A percentile compares a stretch with the other conserved stretches of the same genome.
Conservation (phyloP, 2,329 filamentous ascomycete genomes). For the Pseudodiploospora longispora region DNA sequence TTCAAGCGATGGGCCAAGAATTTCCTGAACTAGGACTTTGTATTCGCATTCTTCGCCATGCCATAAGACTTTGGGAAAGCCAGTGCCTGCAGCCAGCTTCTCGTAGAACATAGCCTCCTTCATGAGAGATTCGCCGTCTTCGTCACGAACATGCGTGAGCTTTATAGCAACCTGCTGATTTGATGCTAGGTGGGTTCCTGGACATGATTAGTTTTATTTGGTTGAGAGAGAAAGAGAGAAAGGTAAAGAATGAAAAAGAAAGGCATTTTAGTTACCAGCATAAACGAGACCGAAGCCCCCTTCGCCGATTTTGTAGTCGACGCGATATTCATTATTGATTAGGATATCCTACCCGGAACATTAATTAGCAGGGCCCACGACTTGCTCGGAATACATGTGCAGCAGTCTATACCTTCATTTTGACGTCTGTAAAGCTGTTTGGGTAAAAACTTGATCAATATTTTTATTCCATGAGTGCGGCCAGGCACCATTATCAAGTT, state of each 20-base stretch:
- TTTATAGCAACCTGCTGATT: slow-evolving; percentile 27
- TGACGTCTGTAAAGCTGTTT: too few species aligned
- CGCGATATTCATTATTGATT: background rate
- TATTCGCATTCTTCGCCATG: slow-evolving; percentile 13
- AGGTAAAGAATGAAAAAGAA: too few species aligned
- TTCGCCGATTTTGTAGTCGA: background rate
- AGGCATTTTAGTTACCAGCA: background rate
- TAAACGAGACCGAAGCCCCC: slow-evolving; percentile 1
- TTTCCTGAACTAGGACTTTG: slow-evolving; percentile 12
- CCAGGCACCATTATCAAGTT: too few species aligned
- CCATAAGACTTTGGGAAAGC: slow-evolving; percentile 13
- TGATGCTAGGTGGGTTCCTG: slow-evolving; percentile 7
- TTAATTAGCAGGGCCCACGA: too few species aligned
- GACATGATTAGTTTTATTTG: background rate
- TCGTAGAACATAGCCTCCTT: slow-evolving; percentile 9
- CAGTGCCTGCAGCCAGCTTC: slow-evolving; percentile 8
- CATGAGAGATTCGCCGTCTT: background rate
- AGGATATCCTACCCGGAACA: background rate
- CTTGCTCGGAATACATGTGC: too few species aligned
- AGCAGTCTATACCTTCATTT: too few species aligned
- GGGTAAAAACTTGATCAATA: too few species aligned
- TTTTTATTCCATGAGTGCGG: too few species aligned
- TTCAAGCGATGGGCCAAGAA: slow-evolving; percentile 54
- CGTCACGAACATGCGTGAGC: slow-evolving; percentile 4
- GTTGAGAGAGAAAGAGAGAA: background rate